Conservation (phyloP, 2,329 filamentous ascomycete species). For the Trichoderma endophyticum region DNA sequence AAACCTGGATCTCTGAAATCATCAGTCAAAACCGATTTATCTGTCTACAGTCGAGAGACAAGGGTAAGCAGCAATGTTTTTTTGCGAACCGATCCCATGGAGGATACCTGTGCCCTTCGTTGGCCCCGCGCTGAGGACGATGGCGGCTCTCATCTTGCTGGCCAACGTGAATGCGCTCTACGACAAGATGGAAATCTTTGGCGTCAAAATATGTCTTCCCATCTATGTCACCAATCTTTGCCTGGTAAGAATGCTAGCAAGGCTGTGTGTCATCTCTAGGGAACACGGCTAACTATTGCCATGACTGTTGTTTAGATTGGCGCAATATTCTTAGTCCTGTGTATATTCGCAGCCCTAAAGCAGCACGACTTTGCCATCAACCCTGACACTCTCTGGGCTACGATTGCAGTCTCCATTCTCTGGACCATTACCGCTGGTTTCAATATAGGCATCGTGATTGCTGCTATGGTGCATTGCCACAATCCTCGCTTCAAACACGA, state of each 20-base stretch:
- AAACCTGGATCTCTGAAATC: background rate
- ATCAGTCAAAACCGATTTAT: background rate
- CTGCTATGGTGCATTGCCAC: background rate
- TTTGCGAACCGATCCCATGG: constrained; percentile 6
- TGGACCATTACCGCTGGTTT: background rate
- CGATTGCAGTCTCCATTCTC: background rate
- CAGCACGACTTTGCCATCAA: background rate
- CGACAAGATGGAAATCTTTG: constrained; percentile 13
- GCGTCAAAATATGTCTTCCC: background rate
- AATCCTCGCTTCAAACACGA: background rate
- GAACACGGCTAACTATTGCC: background rate
- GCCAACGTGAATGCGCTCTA: constrained; percentile 18
- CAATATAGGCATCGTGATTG: background rate
- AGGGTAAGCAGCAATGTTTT: background rate
- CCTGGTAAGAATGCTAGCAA: background rate
- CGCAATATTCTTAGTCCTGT: background rate
- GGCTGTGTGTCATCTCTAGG: background rate
- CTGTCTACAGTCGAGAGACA: background rate
- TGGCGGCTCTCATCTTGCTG: constrained; percentile 18
- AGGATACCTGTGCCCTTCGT: constrained; percentile 18
- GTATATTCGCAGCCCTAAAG: background rate
- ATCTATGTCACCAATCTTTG: background rate
- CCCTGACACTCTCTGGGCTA: background rate
- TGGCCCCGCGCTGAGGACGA: background rate
- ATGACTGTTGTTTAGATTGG: background rate